Conservation (phyloP, 2,329 filamentous ascomycete species). For the Fusarium sp. region DNA sequence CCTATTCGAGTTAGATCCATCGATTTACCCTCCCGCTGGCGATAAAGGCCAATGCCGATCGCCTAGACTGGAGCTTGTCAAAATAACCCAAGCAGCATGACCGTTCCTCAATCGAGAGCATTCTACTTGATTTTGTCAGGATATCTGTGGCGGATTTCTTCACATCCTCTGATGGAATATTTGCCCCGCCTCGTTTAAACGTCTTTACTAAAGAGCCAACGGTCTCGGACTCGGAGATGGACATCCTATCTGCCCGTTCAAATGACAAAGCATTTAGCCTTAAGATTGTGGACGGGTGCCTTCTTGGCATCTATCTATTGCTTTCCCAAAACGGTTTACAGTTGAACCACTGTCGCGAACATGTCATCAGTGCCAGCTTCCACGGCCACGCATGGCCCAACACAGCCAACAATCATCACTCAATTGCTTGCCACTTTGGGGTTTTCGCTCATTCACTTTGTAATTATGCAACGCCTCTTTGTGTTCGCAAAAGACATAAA, state of each 20-base stretch:
- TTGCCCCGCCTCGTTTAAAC: neutral
- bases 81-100: conserved; percentile 4
- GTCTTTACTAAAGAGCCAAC: neutral
- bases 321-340: conserved; percentile 10
- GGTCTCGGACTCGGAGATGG: neutral
- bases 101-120: too few relatives aligned
- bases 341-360: neutral
- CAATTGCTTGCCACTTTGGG: conserved; percentile 40
- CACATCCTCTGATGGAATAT: neutral
- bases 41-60: conserved; percentile 11
- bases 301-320: conserved; percentile 3
- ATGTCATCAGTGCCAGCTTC: neutral
- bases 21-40: conserved; percentile 3
- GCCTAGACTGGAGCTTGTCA: accelerated
- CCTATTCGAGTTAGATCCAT: conserved; percentile 40
- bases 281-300: neutral
- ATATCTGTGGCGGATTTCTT: too few relatives aligned
- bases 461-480: neutral
- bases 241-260: neutral
- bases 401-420: conserved; percentile 1
- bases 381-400: too few relatives aligned
- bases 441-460: neutral
- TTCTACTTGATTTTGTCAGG: too few relatives aligned
- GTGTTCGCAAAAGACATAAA: conserved; percentile 15
- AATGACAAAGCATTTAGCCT: neutral